Conservation (phyloP, 2,329 filamentous ascomycete species). For the Pseudocercospora cruenta region DNA sequence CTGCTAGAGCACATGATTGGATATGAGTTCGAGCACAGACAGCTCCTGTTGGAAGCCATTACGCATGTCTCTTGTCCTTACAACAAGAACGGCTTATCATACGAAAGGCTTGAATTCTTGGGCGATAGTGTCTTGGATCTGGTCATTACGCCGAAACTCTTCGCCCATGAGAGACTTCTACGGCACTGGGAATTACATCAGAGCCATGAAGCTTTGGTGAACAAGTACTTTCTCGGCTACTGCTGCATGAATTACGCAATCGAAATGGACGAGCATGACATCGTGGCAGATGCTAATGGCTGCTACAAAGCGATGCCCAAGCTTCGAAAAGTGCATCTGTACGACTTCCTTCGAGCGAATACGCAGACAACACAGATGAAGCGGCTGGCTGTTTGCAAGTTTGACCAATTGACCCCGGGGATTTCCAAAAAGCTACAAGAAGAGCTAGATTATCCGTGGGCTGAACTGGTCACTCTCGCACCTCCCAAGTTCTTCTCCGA, state of each 20-base stretch:
- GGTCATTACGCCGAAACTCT: constrained; percentile 69
- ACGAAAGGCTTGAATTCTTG: constrained; percentile 83
- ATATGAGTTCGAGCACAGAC: constrained; percentile 70
- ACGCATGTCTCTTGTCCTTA: constrained; percentile 63
- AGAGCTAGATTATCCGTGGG: constrained; percentile 73
- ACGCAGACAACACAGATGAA: constrained; percentile 54
- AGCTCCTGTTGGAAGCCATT: constrained; percentile 74
- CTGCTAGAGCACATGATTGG: constrained; percentile 69
- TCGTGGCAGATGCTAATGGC: constrained; percentile 19
- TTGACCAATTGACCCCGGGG: constrained; percentile 51
- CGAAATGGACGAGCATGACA: constrained; percentile 39
- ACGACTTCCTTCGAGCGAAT: constrained; percentile 39
- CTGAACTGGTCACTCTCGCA: constrained; percentile 65
- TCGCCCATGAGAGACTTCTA: constrained; percentile 52
- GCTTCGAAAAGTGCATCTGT: constrained; percentile 19
- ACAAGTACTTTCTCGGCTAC: constrained; percentile 79
- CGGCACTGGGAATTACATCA: constrained; percentile 70
- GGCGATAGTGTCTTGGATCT: constrained; percentile 85
- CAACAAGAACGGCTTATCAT: constrained; percentile 53
- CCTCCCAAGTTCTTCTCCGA: constrained; percentile 82
- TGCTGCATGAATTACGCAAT: constrained; percentile 64
- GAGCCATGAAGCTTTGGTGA: constrained; percentile 75
- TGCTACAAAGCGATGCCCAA: constrained; percentile 8
- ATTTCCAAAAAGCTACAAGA: constrained; percentile 57
- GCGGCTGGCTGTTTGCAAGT: constrained; percentile 49